phyloP scores from a whole-genome alignment of 2,329 filamentous ascomycete species.

The Mollisia scopiformis region DNA sequence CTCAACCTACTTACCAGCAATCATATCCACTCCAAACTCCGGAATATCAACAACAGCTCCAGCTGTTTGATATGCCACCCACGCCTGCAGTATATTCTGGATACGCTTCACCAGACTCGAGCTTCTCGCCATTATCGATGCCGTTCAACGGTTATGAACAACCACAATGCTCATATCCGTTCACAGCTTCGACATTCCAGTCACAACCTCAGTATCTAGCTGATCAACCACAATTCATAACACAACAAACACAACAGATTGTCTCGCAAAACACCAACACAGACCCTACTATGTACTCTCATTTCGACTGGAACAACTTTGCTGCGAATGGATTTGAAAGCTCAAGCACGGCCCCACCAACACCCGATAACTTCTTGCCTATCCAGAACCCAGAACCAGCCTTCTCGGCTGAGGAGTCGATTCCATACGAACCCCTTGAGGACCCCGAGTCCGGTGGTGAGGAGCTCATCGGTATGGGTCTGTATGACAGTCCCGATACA shows the following conservation, averaged over 20 bases:
- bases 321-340: slow-evolving; percentile 47
- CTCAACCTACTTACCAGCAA: slow-evolving; percentile 39
- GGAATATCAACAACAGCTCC: slow-evolving; percentile 30
- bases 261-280: slow-evolving; percentile 19
- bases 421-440: slow-evolving; percentile 52
- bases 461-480: slow-evolving; percentile 79
- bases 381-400: slow-evolving; percentile 51
- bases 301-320: slow-evolving; percentile 50
- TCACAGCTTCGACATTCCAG: slow-evolving; percentile 14
- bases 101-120: slow-evolving; percentile 58
- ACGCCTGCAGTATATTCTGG: slow-evolving; percentile 59
- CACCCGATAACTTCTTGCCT: slow-evolving; percentile 60
- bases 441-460: slow-evolving; percentile 64
- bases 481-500: slow-evolving; percentile 75
- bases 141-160: slow-evolving; percentile 42
- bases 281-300: slow-evolving; percentile 34
- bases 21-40: slow-evolving; percentile 42
- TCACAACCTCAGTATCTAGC: slow-evolving; percentile 15
- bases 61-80: slow-evolving; percentile 37
- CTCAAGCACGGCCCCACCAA: slow-evolving; percentile 56
- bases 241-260: slow-evolving; percentile 15
- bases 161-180: slow-evolving; percentile 23
- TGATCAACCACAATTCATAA: slow-evolving; percentile 22
- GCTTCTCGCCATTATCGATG: slow-evolving; percentile 56
- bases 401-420: slow-evolving; percentile 51